phyloP scores from a whole-genome alignment of 441 rosid species.

The Populus hybrid region DNA sequence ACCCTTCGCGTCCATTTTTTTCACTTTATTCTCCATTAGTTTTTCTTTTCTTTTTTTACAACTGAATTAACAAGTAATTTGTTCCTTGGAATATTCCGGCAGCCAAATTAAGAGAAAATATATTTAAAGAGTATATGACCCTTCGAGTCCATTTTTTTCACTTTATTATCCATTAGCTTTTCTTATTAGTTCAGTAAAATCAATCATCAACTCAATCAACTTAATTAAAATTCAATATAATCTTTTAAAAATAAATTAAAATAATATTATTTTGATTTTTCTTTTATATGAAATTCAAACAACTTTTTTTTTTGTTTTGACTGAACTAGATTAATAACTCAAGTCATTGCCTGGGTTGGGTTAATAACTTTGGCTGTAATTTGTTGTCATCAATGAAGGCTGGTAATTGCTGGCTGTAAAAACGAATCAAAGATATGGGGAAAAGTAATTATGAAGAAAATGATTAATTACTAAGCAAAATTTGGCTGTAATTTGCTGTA shows the following conservation, averaged over 20 bases:
- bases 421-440: neutral
- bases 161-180: conserved; percentile 25
- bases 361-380: neutral
- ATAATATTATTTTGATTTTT: too few relatives aligned
- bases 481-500: conserved; percentile 10
- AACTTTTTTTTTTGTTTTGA: too few relatives aligned
- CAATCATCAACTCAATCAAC: too few relatives aligned
- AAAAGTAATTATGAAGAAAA: neutral
- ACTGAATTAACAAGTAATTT: neutral
- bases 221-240: too few relatives aligned
- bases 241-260: too few relatives aligned
- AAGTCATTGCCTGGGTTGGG: too few relatives aligned
- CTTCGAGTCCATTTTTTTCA: conserved; percentile 7
- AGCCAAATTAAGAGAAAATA: neutral
- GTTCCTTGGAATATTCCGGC: neutral
- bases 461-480: neutral
- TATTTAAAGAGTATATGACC: neutral
- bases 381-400: neutral
- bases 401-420: neutral
- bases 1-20: conserved; percentile 5
- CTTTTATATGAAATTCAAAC: too few relatives aligned
- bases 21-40: conserved; percentile 27
- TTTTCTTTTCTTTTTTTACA: neutral
- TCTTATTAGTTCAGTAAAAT: too few relatives aligned
- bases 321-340: too few relatives aligned